These are phyloP conservation scores for Saksenaea oblongispora DNA, from an alignment of 371 early-diverging fungal species.

Conservation along the genomic window DNA sequence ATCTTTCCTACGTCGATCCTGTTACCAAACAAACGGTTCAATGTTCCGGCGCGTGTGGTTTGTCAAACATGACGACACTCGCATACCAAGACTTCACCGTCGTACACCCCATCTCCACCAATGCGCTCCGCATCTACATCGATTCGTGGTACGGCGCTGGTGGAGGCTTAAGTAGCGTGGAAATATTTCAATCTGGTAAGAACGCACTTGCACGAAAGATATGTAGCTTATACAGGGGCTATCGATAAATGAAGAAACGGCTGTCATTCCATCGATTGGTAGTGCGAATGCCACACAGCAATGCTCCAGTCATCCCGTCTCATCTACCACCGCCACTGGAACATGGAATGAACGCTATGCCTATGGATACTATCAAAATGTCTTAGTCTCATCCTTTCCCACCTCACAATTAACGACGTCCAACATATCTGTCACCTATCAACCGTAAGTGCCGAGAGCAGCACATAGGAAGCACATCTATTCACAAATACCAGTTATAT, in stretches of 20 bases:
- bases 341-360: constrained; percentile 35
- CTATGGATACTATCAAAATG: constrained; percentile 44
- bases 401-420: constrained; percentile 30
- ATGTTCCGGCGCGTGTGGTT: constrained; percentile 56
- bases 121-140: constrained; percentile 46
- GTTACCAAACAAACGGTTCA: constrained; percentile 29
- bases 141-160: constrained; percentile 76
- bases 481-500: constrained; percentile 35
- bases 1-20: constrained; percentile 62
- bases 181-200: constrained; percentile 68
- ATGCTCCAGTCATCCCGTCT: not conserved
- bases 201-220: not conserved
- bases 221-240: not conserved
- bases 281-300: not conserved
- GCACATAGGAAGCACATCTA: not conserved
- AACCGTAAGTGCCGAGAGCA: constrained; percentile 36
- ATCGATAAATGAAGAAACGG: not conserved
- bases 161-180: constrained; percentile 70
- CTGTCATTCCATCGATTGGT: not conserved
- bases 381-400: constrained; percentile 35
- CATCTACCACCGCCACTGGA: constrained; percentile 26
- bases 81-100: constrained; percentile 57
- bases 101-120: constrained; percentile 17
- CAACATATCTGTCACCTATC: constrained; percentile 49
- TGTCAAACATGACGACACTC: constrained; percentile 33